Conservation (phyloP, 495 filamentous ascomycete genomes). For the Parmelia sp. region DNA sequence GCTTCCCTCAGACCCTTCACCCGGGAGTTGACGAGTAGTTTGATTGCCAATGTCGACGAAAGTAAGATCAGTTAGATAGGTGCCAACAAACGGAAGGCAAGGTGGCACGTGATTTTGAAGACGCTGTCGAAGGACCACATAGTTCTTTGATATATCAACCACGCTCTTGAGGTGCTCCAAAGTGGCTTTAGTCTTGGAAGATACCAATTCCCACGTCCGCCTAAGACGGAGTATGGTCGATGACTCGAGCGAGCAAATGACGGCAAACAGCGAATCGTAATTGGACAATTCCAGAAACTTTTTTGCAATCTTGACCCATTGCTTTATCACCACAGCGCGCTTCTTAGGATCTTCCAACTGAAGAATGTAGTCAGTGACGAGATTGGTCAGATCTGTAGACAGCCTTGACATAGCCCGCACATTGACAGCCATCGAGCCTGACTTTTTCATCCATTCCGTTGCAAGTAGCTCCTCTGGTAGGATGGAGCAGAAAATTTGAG, state of each 20-base stretch:
- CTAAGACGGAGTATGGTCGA: slow-evolving; percentile 88
- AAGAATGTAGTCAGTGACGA: slow-evolving; percentile 94
- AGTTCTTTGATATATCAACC: slow-evolving; percentile 85
- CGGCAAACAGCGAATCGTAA: slow-evolving; percentile 94
- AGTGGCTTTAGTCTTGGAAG: slow-evolving; percentile 72
- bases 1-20: slow-evolving; percentile 44
- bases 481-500: slow-evolving; percentile 87
- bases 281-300: slow-evolving; percentile 86
- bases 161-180: slow-evolving; percentile 72
- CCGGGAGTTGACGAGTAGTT: slow-evolving; percentile 45
- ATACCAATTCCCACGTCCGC: slow-evolving; percentile 89
- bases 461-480: slow-evolving; percentile 89
- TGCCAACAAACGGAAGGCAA: slow-evolving; percentile 94
- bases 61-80: slow-evolving; percentile 79
- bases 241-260: slow-evolving; percentile 86
- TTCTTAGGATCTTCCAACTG: slow-evolving; percentile 82
- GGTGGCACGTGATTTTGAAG: slow-evolving; percentile 86
- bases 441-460: slow-evolving; percentile 86
- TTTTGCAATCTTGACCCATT: slow-evolving; percentile 94
- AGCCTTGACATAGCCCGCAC: slow-evolving; percentile 91
- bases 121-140: slow-evolving; percentile 79
- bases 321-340: slow-evolving; percentile 85
- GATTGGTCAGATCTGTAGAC: slow-evolving; percentile 83
- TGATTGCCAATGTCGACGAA: slow-evolving; percentile 90
- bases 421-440: slow-evolving; percentile 72